Conservation (phyloP, 2,329 filamentous ascomycete genomes). For the Xenoacremonium recifei region DNA sequence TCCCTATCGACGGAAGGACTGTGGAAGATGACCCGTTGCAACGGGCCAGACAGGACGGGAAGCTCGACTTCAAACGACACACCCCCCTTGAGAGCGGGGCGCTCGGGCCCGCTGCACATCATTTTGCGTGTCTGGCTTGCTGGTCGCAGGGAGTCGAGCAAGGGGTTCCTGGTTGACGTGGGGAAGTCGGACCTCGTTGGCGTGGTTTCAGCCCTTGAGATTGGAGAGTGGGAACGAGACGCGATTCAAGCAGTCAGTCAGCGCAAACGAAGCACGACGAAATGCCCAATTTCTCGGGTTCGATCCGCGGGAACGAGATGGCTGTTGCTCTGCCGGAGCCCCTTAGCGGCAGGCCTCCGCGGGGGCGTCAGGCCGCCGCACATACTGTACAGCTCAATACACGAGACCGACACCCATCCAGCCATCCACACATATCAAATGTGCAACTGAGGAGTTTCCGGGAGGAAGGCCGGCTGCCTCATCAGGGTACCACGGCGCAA, state of each 20-base stretch:
- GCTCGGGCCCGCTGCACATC: constrained; percentile 28
- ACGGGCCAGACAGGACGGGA: constrained; percentile 2
- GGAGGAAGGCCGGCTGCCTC: constrained; percentile 2
- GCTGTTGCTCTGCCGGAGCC: constrained; percentile 13
- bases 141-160: constrained; percentile 3
- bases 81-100: constrained; percentile 14
- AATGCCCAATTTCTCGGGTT: constrained; percentile 16
- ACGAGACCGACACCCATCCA: too few species aligned
- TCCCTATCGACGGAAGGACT: constrained; percentile 5
- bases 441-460: too few species aligned
- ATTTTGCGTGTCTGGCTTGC: constrained; percentile 9
- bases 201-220: background rate
- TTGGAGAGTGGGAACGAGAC: constrained; percentile 1
- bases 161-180: constrained; percentile 17
- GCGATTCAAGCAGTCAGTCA: background rate
- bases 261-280: constrained; percentile 1
- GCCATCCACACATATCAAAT: too few species aligned
- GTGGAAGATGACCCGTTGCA: constrained; percentile 7
- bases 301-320: constrained; percentile 14
- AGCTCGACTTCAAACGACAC: constrained; percentile 13
- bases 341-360: constrained; percentile 14
- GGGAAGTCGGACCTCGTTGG: constrained; percentile 12
- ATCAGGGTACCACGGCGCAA: constrained; percentile 1
- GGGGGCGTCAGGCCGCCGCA: background rate
- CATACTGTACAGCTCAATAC: too few species aligned